These are phyloP conservation scores for Austroboletus niveus DNA, from an alignment of 1,284 basidiomycete species.

Conservation along the genomic window DNA sequence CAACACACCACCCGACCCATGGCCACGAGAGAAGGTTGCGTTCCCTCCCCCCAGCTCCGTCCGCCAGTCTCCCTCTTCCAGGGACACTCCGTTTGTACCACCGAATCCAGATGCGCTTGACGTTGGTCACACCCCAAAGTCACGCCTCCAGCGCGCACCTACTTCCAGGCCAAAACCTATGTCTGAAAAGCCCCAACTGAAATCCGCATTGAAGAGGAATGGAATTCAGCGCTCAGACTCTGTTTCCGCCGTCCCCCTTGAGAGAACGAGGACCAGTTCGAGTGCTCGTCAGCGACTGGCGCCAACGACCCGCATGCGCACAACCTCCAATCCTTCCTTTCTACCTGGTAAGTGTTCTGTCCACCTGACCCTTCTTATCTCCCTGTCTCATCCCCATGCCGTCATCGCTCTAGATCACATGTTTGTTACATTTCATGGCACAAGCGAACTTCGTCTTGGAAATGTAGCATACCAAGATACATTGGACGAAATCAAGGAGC, in stretches of 20 bases:
- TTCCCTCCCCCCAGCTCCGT: slow-evolving; percentile 15
- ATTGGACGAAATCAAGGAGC: slow-evolving; percentile 41
- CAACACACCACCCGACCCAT: slow-evolving; percentile 23
- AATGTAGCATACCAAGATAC: slow-evolving; percentile 39
- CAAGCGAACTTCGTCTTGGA: slow-evolving; percentile 41
- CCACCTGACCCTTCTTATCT: slow-evolving; percentile 2
- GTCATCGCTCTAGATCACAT: slow-evolving; percentile 45
- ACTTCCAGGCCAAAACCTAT: slow-evolving; percentile 16
- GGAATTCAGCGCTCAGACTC: slow-evolving; percentile 24
- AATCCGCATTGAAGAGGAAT: slow-evolving; percentile 59
- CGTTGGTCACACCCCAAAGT: slow-evolving; percentile 18
- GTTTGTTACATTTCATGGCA: slow-evolving; percentile 52
- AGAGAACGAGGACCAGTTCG: slow-evolving; percentile 33
- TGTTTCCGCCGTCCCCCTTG: slow-evolving; percentile 23
- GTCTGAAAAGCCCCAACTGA: slow-evolving; percentile 40
- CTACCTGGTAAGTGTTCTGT: slow-evolving; percentile 29
- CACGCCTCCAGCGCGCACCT: slow-evolving; percentile 25
- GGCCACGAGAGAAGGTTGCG: slow-evolving; percentile 25
- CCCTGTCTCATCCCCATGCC: slow-evolving; percentile 16
- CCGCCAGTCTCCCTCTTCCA: slow-evolving; percentile 19
- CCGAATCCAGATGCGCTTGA: slow-evolving; percentile 21
- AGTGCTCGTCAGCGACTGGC: slow-evolving; percentile 31
- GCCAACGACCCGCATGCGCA: slow-evolving; percentile 34
- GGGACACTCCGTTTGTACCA: slow-evolving; percentile 26
- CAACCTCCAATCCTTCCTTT: slow-evolving; percentile 33